Evolutionary conservation across 2,329 filamentous ascomycete genomes (phyloP).

Genomic region (Xylariaceae sp.): DNA sequence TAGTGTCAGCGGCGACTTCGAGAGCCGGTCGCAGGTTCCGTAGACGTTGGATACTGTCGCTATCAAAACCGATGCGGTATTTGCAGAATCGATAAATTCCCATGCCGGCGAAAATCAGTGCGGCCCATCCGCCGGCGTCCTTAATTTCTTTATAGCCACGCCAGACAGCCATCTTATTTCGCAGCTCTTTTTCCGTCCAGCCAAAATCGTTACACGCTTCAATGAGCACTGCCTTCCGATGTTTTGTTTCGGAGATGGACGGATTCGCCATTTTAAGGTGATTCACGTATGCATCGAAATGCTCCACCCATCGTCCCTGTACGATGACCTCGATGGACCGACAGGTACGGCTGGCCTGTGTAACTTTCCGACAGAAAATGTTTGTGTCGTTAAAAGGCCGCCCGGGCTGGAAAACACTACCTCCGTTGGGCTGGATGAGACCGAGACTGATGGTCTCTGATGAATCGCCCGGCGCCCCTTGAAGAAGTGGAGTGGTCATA

Average conservation of each 20-base stretch:
- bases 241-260: slow-evolving; percentile 39
- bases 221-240: slow-evolving; percentile 46
- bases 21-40: slow-evolving; percentile 40
- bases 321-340: slow-evolving; percentile 56
- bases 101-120: slow-evolving; percentile 52
- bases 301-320: slow-evolving; percentile 52
- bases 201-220: slow-evolving; percentile 50
- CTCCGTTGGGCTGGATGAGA: not conserved
- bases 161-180: slow-evolving; percentile 48
- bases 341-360: slow-evolving; percentile 44
- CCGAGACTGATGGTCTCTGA: not conserved
- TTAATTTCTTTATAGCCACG: slow-evolving; percentile 56
- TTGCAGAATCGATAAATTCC: slow-evolving; percentile 59
- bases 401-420: slow-evolving; percentile 2
- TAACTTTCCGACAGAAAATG: slow-evolving; percentile 28
- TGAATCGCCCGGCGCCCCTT: not conserved
- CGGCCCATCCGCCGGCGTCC: slow-evolving; percentile 50
- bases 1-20: slow-evolving; percentile 49
- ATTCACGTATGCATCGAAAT: slow-evolving; percentile 39
- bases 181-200: slow-evolving; percentile 54
- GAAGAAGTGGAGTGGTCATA: slow-evolving; percentile 9
- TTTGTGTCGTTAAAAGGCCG: slow-evolving; percentile 27
- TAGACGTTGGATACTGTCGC: slow-evolving; percentile 44
- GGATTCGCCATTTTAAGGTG: slow-evolving; percentile 45
- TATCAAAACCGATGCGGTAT: slow-evolving; percentile 50